Evolutionary conservation across 2,329 filamentous ascomycete species (phyloP).

Genomic region (Periconia digitata): DNA sequence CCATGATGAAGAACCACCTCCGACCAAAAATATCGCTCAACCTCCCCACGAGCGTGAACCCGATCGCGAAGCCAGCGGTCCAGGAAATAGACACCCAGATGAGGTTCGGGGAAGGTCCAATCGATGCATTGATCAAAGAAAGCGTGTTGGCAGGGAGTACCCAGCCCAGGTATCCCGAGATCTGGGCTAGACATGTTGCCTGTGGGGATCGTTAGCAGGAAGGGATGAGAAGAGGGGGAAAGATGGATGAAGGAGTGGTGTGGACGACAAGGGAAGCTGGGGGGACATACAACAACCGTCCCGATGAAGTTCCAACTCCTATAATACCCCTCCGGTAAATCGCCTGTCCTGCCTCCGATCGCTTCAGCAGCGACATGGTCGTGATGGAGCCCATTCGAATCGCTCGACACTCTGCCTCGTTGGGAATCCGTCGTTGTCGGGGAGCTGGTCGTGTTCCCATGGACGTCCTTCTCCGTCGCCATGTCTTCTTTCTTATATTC

Average conservation of each 20-base stretch:
- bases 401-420: background rate
- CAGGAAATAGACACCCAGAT: constrained; percentile 42
- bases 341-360: constrained; percentile 25
- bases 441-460: no score
- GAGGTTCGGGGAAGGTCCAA: constrained; percentile 42
- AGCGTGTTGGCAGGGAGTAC: constrained; percentile 33
- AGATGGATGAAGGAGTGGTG: background rate
- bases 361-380: constrained; percentile 32
- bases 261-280: background rate
- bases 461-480: constrained; percentile 1
- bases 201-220: constrained; percentile 4
- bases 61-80: constrained; percentile 38
- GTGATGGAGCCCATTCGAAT: constrained; percentile 25
- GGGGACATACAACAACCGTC: constrained; percentile 32
- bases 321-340: constrained; percentile 30
- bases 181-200: constrained; percentile 35
- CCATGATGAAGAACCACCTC: constrained; percentile 39
- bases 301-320: constrained; percentile 29
- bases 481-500: no score
- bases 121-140: constrained; percentile 40
- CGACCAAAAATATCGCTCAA: constrained; percentile 44
- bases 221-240: background rate
- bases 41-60: constrained; percentile 41
- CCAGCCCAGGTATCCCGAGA: constrained; percentile 35
- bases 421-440: no score